Percentiles rank a stretch among this genome's conserved stretches.
Conservation (phyloP, 192 early-diverging fungal genomes). For the Coemansia sp. region DNA sequence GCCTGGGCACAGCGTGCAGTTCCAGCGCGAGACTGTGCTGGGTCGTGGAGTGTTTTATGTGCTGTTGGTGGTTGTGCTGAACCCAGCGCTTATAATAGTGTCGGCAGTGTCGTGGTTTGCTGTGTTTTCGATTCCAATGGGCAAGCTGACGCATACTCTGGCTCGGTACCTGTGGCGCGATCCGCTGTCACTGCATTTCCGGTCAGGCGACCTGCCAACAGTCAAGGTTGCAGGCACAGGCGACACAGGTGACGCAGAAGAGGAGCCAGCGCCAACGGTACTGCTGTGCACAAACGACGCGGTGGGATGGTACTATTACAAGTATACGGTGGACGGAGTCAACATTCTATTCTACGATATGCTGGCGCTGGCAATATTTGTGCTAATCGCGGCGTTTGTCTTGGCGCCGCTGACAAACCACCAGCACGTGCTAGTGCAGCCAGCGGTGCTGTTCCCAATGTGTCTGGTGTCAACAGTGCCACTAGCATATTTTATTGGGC, state of each 20-base stretch:
- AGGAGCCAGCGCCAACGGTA: constrained; percentile 55
- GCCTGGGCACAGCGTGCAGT: constrained; percentile 12
- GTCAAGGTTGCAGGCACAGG: constrained; percentile 29
- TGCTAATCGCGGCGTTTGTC: constrained; percentile 77
- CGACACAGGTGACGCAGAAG: constrained; percentile 5
- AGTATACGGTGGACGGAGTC: constrained; percentile 93
- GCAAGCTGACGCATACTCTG: constrained; percentile 83
- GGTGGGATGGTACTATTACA: constrained; percentile 92
- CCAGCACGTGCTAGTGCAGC: constrained; percentile 58
- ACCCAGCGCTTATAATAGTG: constrained; percentile 76
- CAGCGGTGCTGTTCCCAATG: constrained; percentile 65
- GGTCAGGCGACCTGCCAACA: constrained; percentile 57
- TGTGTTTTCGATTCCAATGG: constrained; percentile 92
- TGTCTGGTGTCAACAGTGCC: constrained; percentile 84
- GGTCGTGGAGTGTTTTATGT: constrained; percentile 31
- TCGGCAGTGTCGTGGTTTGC: constrained; percentile 79
- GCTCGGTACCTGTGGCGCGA: constrained; percentile 73
- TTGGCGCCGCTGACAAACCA: constrained; percentile 58
- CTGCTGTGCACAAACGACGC: constrained; percentile 88
- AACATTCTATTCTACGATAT: constrained; percentile 97
- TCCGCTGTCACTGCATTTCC: constrained; percentile 74
- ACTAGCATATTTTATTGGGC: constrained; percentile 94
- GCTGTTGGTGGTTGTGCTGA: constrained; percentile 50
- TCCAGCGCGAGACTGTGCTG: constrained; percentile 29
- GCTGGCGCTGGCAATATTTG: constrained; percentile 78